phyloP scores from a whole-genome alignment of 2,329 filamentous ascomycete species.

The Venturia aucupariae region DNA sequence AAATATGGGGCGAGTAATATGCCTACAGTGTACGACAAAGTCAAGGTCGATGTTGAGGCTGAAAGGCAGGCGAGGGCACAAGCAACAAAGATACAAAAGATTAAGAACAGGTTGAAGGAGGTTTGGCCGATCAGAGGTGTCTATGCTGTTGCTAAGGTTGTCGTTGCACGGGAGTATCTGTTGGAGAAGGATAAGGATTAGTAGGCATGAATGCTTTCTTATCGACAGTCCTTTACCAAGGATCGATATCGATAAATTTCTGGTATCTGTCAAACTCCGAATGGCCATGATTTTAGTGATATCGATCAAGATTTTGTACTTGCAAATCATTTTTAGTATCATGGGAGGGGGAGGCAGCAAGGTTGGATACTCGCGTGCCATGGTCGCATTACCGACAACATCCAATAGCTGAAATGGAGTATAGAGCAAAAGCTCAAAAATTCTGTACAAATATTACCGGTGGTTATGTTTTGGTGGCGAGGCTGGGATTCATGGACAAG shows the following conservation, averaged over 20 bases:
- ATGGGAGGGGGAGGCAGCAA: too few species aligned
- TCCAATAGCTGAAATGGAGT: too few species aligned
- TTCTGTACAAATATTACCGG: too few species aligned
- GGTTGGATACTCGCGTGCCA: too few species aligned
- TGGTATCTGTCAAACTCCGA: too few species aligned
- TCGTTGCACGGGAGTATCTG: constrained; percentile 11
- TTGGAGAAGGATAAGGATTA: constrained; percentile 14
- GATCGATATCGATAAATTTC: not conserved
- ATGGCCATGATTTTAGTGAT: too few species aligned
- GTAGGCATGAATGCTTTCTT: not conserved
- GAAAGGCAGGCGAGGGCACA: constrained; percentile 15
- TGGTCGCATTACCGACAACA: too few species aligned
- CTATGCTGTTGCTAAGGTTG: constrained; percentile 10
- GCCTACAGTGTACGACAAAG: constrained; percentile 60
- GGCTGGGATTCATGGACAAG: not conserved
- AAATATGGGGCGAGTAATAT: constrained; percentile 52
- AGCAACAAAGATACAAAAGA: not conserved
- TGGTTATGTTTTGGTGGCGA: not conserved
- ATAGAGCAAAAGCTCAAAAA: too few species aligned
- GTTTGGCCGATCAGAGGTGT: constrained; percentile 10
- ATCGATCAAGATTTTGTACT: too few species aligned
- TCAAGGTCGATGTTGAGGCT: constrained; percentile 39
- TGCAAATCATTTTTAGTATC: too few species aligned
- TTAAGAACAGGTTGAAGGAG: constrained; percentile 12
- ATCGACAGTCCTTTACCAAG: not conserved